Percentiles rank a stretch among this genome's conserved stretches.
Evolutionary conservation across 177 flowering plant genomes (phyloP).

Genomic region (Tripterygium wilfordii): DNA sequence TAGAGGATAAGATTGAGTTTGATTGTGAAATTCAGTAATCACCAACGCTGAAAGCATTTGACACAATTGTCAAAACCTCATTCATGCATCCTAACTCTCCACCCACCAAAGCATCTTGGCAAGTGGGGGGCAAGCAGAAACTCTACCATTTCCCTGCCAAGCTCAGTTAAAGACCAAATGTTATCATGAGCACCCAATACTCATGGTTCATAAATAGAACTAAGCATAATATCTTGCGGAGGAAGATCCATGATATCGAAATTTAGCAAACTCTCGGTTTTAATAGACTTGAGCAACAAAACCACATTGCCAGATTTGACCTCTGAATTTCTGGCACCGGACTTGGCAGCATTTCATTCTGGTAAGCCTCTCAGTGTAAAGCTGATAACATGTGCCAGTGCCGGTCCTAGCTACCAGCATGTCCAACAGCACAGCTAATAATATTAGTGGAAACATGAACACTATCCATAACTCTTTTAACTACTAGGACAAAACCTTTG

Average conservation of each 20-base stretch:
- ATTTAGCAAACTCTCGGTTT: constrained; percentile 77
- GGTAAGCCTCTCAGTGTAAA: constrained; percentile 86
- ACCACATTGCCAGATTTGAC: constrained; percentile 95
- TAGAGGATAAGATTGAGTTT: constrained; percentile 88
- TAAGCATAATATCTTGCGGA: constrained; percentile 90
- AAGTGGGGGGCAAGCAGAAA: constrained; percentile 85
- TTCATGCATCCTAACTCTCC: constrained; percentile 59
- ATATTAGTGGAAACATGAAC: constrained; percentile 95
- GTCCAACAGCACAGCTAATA: constrained; percentile 86
- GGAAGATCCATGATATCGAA: constrained; percentile 99
- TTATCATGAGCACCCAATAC: constrained; percentile 92
- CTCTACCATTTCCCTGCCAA: constrained; percentile 93
- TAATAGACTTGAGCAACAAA: constrained; percentile 77
- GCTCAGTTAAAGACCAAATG: constrained; percentile 65
- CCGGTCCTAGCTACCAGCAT: constrained; percentile 99
- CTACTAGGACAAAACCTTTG: too few relatives aligned
- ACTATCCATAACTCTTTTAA: constrained; percentile 96
- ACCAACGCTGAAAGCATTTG: constrained; percentile 93
- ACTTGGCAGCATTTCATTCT: constrained; percentile 81
- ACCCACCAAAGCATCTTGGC: constrained; percentile 90
- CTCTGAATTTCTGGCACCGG: constrained; percentile 96
- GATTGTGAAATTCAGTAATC: too few relatives aligned
- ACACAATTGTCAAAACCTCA: constrained; percentile 78
- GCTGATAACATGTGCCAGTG: constrained; percentile 92
- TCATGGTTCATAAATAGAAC: constrained; percentile 97